phyloP scores from a whole-genome alignment of 192 early-diverging fungal species.

The Globomyces pollinis-pini region DNA sequence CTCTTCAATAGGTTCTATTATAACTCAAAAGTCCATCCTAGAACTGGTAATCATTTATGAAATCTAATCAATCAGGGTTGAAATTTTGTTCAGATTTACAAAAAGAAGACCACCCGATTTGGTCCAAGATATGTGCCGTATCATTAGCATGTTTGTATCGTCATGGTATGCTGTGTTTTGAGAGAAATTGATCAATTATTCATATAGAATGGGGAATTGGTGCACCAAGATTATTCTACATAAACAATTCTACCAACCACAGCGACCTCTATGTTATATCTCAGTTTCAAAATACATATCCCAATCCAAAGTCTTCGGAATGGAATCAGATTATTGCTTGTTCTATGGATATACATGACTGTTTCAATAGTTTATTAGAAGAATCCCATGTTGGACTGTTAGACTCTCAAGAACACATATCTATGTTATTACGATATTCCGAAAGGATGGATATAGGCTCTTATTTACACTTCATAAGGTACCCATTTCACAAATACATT shows the following conservation, averaged over 20 bases:
- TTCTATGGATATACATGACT: neutral
- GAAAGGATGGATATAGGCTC: constrained; percentile 14
- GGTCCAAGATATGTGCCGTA: neutral
- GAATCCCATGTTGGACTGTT: neutral
- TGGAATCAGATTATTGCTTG: constrained; percentile 1
- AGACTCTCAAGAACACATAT: neutral
- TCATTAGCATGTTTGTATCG: neutral
- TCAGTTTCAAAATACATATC: neutral
- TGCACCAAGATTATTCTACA: neutral
- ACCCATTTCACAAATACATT: no score
- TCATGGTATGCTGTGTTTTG: no score
- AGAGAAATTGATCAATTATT: no score
- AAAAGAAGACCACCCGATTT: neutral
- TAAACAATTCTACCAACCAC: neutral
- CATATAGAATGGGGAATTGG: constrained; percentile 5
- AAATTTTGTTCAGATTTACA: neutral
- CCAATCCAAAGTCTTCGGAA: neutral
- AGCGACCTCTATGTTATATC: neutral
- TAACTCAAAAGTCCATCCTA: neutral
- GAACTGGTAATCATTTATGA: neutral
- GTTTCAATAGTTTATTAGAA: neutral
- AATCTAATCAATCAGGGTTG: no score
- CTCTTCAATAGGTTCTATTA: neutral
- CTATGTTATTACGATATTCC: constrained; percentile 7
- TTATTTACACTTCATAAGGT: neutral